phyloP scores from a whole-genome alignment of 805 yeast genomes.

The Pichia gijzeniarum region DNA sequence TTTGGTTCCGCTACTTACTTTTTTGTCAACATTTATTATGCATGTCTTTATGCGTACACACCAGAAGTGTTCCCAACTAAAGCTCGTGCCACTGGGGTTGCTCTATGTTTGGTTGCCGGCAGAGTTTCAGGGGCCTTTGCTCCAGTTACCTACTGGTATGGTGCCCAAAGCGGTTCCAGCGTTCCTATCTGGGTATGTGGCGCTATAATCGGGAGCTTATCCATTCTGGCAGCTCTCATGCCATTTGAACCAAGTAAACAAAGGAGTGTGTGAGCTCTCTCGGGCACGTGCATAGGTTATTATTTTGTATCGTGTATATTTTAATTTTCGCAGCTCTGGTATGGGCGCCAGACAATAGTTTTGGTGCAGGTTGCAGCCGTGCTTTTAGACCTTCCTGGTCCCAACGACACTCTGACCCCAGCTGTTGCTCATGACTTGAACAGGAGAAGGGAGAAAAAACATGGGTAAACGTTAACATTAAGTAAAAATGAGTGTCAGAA shows the following conservation, averaged over 20 bases:
- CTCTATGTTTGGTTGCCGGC: slow-evolving; percentile 49
- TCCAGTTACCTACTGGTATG: slow-evolving; percentile 50
- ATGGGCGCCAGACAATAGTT: too few species aligned
- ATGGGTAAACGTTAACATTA: too few species aligned
- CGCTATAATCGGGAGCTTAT: slow-evolving; percentile 43
- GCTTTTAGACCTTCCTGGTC: too few species aligned
- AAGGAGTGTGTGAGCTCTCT: slow-evolving; percentile 26
- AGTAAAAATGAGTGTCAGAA: too few species aligned
- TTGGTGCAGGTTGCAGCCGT: too few species aligned
- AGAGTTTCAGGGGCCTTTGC: slow-evolving; percentile 51
- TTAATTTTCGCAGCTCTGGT: too few species aligned
- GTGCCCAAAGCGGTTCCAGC: slow-evolving; percentile 40
- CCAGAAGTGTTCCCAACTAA: slow-evolving; percentile 55
- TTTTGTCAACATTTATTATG: slow-evolving; percentile 45
- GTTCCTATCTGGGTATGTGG: slow-evolving; percentile 61
- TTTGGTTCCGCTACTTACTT: slow-evolving; percentile 43
- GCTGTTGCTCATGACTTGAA: too few species aligned
- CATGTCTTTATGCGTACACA: slow-evolving; percentile 57
- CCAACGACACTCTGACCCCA: too few species aligned
- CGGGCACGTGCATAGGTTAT: too few species aligned
- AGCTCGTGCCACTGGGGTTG: slow-evolving; percentile 54
- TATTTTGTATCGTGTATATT: too few species aligned
- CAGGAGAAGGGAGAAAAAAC: too few species aligned
- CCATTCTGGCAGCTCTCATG: slow-evolving; percentile 37
- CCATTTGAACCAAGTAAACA: slow-evolving; percentile 45